phyloP scores from a whole-genome alignment of 768 basidiomycete genomes.

The Phanerochaete sordida region DNA sequence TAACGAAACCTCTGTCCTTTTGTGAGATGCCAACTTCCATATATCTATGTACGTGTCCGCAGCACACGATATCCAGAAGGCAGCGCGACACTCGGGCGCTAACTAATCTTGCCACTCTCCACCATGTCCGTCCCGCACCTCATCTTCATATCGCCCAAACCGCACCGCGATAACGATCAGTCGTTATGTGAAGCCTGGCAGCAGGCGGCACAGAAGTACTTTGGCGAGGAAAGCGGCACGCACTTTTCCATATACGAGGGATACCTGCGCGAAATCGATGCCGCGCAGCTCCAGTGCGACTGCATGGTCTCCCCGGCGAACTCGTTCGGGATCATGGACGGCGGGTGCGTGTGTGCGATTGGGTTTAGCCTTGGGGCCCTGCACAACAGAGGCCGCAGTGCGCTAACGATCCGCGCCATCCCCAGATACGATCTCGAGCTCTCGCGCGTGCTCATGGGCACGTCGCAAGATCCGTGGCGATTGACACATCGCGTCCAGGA shows the following conservation, averaged over 20 bases:
- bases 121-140: background rate
- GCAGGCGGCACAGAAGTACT: background rate
- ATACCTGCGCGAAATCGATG: background rate
- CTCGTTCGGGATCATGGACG: slow-evolving; percentile 21
- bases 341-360: slow-evolving; percentile 13
- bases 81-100: background rate
- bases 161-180: background rate
- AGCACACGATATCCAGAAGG: background rate
- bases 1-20: background rate
- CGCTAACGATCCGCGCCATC: too few relatives aligned
- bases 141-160: slow-evolving; percentile 5
- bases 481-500: slow-evolving; percentile 16
- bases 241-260: slow-evolving; percentile 3
- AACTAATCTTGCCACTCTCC: background rate
- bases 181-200: slow-evolving; percentile 1
- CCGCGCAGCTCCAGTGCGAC: slow-evolving; percentile 3
- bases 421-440: slow-evolving; percentile 18
- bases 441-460: slow-evolving; percentile 12
- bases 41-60: background rate
- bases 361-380: background rate
- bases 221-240: background rate
- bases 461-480: slow-evolving; percentile 11
- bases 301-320: slow-evolving; percentile 21
- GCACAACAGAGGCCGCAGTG: background rate
- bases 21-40: background rate